These are phyloP conservation scores for Corymbia citriodora DNA, from an alignment of 441 rosid species.

Conservation along the genomic window DNA sequence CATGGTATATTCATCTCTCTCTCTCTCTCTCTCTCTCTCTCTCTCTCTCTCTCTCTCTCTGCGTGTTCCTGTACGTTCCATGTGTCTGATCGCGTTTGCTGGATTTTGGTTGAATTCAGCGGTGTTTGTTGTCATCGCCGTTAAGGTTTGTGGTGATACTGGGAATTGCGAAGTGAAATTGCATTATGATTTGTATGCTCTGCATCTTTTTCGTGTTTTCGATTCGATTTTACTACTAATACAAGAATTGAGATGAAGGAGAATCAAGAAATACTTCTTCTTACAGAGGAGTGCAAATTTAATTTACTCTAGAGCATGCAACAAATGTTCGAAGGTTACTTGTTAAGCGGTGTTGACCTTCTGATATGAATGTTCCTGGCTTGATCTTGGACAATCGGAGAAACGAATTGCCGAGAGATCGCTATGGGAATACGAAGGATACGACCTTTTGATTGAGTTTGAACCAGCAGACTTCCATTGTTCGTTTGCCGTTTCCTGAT, in stretches of 20 bases:
- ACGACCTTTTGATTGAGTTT: not conserved
- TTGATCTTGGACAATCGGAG: not conserved
- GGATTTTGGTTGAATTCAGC: not conserved
- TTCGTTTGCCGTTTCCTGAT: not conserved
- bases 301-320: not conserved
- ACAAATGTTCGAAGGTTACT: not conserved
- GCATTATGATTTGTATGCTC: not conserved
- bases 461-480: not conserved
- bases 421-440: not conserved
- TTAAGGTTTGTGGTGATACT: not conserved
- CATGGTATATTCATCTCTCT: constrained; percentile 46
- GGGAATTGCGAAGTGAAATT: not conserved
- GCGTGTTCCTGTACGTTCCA: not conserved
- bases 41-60: not conserved
- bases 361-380: not conserved
- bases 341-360: not conserved
- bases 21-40: not conserved
- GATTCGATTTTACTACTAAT: not conserved
- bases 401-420: not conserved
- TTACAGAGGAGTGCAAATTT: not conserved
- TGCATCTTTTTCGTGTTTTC: not conserved
- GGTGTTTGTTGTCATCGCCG: not conserved
- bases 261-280: not conserved
- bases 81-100: not conserved
- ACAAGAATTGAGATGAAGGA: not conserved